Evolutionary conservation across 768 basidiomycete species (phyloP), one percentile per base, ranked within the genome.

Genomic region (Pholiota microspora): DNA sequence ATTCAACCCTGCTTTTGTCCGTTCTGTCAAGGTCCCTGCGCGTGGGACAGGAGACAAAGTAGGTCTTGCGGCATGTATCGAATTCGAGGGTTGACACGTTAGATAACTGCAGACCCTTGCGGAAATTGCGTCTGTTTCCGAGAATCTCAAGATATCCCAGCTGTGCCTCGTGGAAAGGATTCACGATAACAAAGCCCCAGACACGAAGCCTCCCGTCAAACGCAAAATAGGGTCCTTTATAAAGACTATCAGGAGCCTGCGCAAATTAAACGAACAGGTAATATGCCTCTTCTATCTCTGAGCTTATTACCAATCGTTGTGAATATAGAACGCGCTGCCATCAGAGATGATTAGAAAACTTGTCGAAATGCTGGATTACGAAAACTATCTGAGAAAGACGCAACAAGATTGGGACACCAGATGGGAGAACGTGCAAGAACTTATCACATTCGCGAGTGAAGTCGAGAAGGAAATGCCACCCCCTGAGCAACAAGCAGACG

Each of bases 371-470:
- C 78, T 86, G 25, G 73, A 78, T 6, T 94, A 92, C 64, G 76
- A 85, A 61, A 80, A 78, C 9, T 78, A 92, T 63, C 72, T 94
- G 35, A 81, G 78, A 64, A 84, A 82, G 61, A 84, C 83, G 0
- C 82, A 89, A 47, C 76, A 77, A n/a, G 92, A 94, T 55, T 86
- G 79, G 74, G 85, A 88, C 35, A 80, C 78, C 34, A 74, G 90
- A 34, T 88, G 88, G 89, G 89, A 93, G 69, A 96, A 96, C 67
- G 84, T 94, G 1, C 78, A 88, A 60, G 92, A 94, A 69, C 73
- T 96, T 59, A 84, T 91, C 53, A 85, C 77, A n/a, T 90, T 89
- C 59, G 87, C 88, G 7, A 83, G 74, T 52, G 84, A 89, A 54
- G 71, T 80, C 25, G 76, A 78, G 49, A 60, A 65, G 9, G 71